A percentile compares a stretch with the other conserved stretches of the same genome.
Evolutionary conservation across 768 basidiomycete genomes (phyloP).

Genomic region (Calocybe gangraenosa): DNA sequence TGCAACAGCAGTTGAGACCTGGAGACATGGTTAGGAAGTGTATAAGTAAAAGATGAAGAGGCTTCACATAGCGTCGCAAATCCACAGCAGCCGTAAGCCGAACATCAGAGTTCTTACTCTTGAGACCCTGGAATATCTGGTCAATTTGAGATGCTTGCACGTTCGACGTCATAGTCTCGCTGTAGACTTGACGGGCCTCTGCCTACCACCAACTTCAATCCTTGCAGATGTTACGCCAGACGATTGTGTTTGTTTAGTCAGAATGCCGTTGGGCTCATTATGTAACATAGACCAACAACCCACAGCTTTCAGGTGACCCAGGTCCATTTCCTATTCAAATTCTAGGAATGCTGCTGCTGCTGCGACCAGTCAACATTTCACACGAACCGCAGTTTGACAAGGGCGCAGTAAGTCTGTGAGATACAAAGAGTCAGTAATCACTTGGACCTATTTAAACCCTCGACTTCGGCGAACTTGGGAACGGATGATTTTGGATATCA

Average conservation of each 20-base stretch:
- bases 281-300: not conserved
- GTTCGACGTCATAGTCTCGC: conserved; percentile 55
- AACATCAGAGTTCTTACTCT: conserved; percentile 58
- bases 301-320: too few species aligned
- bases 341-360: not conserved
- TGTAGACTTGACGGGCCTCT: not conserved
- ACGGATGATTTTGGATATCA: conserved; percentile 8
- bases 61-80: conserved; percentile 68
- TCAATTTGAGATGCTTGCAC: conserved; percentile 56
- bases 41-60: conserved; percentile 3
- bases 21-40: conserved; percentile 8
- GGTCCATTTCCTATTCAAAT: not conserved
- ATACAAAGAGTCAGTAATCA: not conserved
- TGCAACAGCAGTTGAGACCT: conserved; percentile 71
- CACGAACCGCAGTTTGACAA: conserved; percentile 9
- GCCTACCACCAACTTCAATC: not conserved
- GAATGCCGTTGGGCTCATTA: not conserved
- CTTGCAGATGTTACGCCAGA: not conserved
- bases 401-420: not conserved
- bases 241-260: conserved; percentile 2
- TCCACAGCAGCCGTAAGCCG: conserved; percentile 68
- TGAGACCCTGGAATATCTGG: conserved; percentile 64
- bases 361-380: not conserved
- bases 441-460: not conserved
- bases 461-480: not conserved